These are phyloP conservation scores for Cyberlindnera mycetangii DNA, from an alignment of 805 yeast species.

Conservation along the genomic window DNA sequence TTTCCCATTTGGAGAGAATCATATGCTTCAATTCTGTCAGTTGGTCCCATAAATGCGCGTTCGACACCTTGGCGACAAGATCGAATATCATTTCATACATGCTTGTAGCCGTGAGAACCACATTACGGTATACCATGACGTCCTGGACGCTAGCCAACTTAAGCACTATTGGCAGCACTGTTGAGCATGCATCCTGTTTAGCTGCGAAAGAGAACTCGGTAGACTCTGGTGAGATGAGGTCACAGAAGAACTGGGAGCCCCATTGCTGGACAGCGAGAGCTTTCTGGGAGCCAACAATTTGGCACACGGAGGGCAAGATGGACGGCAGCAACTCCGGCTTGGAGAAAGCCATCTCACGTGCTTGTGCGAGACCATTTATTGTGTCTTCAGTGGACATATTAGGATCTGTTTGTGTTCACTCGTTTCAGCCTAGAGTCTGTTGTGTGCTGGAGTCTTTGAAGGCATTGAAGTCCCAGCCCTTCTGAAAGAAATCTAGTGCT, in stretches of 20 bases:
- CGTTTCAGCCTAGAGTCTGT: too few relatives aligned
- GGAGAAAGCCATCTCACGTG: slow-evolving; percentile 11
- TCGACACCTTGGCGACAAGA: slow-evolving; percentile 41
- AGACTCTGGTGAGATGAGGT: slow-evolving; percentile 20
- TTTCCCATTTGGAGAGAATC: slow-evolving; percentile 60
- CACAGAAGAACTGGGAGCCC: slow-evolving; percentile 25
- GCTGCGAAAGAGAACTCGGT: slow-evolving; percentile 7
- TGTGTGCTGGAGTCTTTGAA: too few relatives aligned
- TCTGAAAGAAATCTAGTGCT: not conserved
- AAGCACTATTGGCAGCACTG: slow-evolving; percentile 16
- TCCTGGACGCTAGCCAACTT: slow-evolving; percentile 24
- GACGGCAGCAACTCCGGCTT: slow-evolving; percentile 19
- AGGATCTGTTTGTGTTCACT: too few relatives aligned
- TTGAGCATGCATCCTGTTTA: slow-evolving; percentile 19
- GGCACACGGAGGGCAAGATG: slow-evolving; percentile 17
- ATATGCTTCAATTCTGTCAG: slow-evolving; percentile 52
- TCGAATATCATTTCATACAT: slow-evolving; percentile 47
- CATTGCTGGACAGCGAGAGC: slow-evolving; percentile 25
- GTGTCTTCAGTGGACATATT: slow-evolving; percentile 13
- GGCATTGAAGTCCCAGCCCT: too few relatives aligned
- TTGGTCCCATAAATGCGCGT: slow-evolving; percentile 49
- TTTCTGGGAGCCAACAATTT: slow-evolving; percentile 13
- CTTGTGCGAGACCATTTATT: slow-evolving; percentile 17
- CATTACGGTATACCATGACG: slow-evolving; percentile 33
- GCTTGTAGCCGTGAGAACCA: slow-evolving; percentile 38